Base-by-base conservation (phyloP, 2,329 filamentous ascomycete species). In the Fusarium cicatricum region DNA sequence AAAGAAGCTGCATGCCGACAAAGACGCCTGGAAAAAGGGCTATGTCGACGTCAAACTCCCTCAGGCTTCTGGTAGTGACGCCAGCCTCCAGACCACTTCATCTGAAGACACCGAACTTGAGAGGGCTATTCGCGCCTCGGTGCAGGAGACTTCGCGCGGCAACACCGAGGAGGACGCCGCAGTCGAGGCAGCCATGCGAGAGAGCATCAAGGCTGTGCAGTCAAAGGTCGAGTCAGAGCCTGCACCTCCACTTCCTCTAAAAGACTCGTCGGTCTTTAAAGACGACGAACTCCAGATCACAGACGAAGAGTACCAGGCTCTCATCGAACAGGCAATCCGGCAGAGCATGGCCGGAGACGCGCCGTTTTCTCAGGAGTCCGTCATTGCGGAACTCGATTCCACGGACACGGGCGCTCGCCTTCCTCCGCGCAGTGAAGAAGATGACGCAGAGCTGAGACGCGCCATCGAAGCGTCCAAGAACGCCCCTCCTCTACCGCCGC, bases 121-220 rank as follows among this genome's bases (percentile, higher is more conserved):
- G 70, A 78, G 82, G 36, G 90, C 90, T 1, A 94, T 95, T 53
- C 82, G 81, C 47, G 79, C 80, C 11, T 90, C 89, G 1, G 88
- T 95, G 1, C 77, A 78, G 8, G 83, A 89, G 68, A 92, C 90
- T 0, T 92, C 90, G 0, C 81, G 78, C 1, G 90, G 91, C 11
- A 81, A 94, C 59, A 70, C 80, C 0, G 80, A 85, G 16, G 89
- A 95, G 71, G 91, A 95, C 67, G 81, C 81, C 17, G 79, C 84
- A 54, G 81, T 96, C 41, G 91, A 92, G 69, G 80, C 85, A 16
- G 90, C 90, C 1, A 89, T 96, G 44, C 82, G 90, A 12, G 86
- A 89, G 5, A 91, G 89, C 59, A 80, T 95, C 14, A 77, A 76
- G 12, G 86, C 90, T 31, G 75, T 83, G 58, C 76, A 68, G 11